Base-by-base conservation (phyloP, 31 red algal species). In the Odonthalia washingtoniensis region DNA sequence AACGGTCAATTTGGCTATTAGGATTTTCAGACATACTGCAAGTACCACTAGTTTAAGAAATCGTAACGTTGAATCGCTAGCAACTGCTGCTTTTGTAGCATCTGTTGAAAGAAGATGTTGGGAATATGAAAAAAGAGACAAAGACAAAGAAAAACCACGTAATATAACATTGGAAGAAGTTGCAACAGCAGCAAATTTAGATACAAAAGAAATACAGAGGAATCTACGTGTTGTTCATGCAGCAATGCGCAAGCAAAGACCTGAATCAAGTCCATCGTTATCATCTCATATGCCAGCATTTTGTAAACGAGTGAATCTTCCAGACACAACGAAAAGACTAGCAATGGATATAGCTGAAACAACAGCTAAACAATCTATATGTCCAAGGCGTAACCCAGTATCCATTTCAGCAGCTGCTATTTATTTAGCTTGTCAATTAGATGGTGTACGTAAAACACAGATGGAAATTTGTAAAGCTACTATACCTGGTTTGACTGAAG, bases 381-480 rank as follows among this genome's bases (percentile, higher is more conserved):
- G 95, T 79, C 81, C 88, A 32, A 84, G 95, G 74, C 92, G 95
- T 0, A 92, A 91, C 36, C 92, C 88, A 36, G 83, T 87, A 18
- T 93, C 89, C 18, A 86, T 98, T 34, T 94, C 88, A 40, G 95
- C 95, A 26, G 95, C 92, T 40, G 95, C 92, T 24, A 91, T 98
- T 39, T 92, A 92, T 42, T 72, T 98, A 46, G 92, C 95, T 39
- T 89, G 81, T 68, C 92, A 94, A 64, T 40, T 98, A 72, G 89
- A 94, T 37, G 84, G 87, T 21, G 83, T 87, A 40, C 84, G 89
- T 5, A 91, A 91, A 38, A 97, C 92, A 30, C 95, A 98, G 77
- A 80, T 75, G 1, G 92, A 98, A 63, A 92, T 98, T 60, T 91
- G 84, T 45, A 70, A 82, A 44, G 92, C 76, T 0, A 92, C 88